Evolutionary conservation across 106 monocot species (phyloP), one percentile per base, ranked within the genome.

Genomic region (Allium sativum): DNA sequence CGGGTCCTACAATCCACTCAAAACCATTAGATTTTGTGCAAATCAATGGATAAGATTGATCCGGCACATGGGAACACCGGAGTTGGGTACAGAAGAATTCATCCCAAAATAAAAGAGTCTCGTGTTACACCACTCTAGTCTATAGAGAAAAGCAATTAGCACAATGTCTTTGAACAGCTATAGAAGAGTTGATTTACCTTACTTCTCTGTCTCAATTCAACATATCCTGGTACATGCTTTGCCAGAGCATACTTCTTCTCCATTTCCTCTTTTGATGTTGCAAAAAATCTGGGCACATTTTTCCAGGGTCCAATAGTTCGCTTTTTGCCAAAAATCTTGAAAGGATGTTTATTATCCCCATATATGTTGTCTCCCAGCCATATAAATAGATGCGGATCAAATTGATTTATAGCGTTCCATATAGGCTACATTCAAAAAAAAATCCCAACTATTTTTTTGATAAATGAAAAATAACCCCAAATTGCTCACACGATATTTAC

Each of bases 291-390:
- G 6, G 61, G 61, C 84, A 88, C 63, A 61, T 93, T 93, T 72
- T 74, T 93, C 93, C 88, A 93, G 11, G 84, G 93, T 2, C 88
- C 88, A 40, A 93, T 53, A 10, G 93, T 93, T 71, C 84, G 72
- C 74, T 88, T 77, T 64, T 66, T 71, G 7, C 93, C 88, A 44
- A 88, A 65, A 42, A 84, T 20, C 11, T 74, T 76, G 19, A 74
- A 71, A 16, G 88, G 88, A 0, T 79, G 78, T 17, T 57, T 65
- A 59, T 77, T 84, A 66, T 93, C 88, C 19, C 88, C 93, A 48
- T 93, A 93, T 15, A 88, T 73, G 48, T 93, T 92, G 78, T 93
- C 93, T 22, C 88, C 93, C 58, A 93, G 54, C 88, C 88, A 88
- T 16, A 93, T 77, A 67, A 93, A 93, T 11, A 93, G 15, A 31